These are phyloP conservation scores for Ziziphus jujuba DNA, from an alignment of 306 rosid genomes.

Conservation along the genomic window DNA sequence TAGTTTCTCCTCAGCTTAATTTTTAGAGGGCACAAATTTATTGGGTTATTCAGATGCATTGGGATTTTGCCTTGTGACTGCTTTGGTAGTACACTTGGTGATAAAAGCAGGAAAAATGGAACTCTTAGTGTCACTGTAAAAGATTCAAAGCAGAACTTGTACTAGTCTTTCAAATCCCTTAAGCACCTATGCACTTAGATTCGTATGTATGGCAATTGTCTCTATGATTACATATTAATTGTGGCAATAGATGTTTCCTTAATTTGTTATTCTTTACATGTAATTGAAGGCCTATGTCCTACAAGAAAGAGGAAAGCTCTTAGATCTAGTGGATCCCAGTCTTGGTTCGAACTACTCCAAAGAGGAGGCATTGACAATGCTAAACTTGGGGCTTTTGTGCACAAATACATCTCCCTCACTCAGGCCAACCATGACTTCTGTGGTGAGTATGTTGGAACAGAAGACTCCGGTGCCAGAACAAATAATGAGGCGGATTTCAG, in stretches of 20 bases:
- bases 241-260: too few relatives aligned
- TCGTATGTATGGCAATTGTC: neutral
- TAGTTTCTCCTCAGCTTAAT: neutral
- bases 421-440: constrained; percentile 10
- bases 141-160: too few relatives aligned
- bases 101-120: too few relatives aligned
- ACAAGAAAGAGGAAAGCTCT: constrained; percentile 4
- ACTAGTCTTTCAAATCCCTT: too few relatives aligned
- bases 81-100: too few relatives aligned
- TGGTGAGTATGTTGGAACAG: constrained; percentile 6
- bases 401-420: constrained; percentile 5
- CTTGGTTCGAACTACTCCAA: neutral
- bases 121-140: too few relatives aligned
- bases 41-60: too few relatives aligned
- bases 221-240: neutral
- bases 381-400: constrained; percentile 2
- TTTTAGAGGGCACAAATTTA: too few relatives aligned
- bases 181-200: too few relatives aligned
- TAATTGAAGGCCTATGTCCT: neutral
- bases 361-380: constrained; percentile 6
- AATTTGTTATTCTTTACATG: too few relatives aligned
- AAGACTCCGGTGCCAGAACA: constrained; percentile 56
- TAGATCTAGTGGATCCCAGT: neutral
- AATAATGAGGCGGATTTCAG: constrained; percentile 33
- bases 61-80: too few relatives aligned